Base-by-base conservation (phyloP, 2,329 filamentous ascomycete genomes). In the Fusarium tjaetaba region DNA sequence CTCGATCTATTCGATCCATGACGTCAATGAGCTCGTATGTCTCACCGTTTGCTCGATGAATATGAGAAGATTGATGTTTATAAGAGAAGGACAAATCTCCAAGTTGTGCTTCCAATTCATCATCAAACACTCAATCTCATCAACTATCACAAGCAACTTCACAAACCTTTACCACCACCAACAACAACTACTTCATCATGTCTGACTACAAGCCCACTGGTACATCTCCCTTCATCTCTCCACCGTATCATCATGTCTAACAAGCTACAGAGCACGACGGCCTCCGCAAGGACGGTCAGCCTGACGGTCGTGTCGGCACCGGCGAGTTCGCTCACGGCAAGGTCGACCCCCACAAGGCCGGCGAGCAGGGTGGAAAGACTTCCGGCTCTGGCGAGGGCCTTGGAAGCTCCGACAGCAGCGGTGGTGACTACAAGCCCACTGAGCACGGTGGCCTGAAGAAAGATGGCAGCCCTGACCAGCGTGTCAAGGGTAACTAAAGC, bases 301-400 rank as follows among this genome's bases (percentile, higher is more conserved):
- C 73, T 2, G 74, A 76, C 36, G 53, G 57, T 6, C 74, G 74
- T 20, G 74, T 76, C 20, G 74, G 74, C 14, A 76, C 74, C 1
- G 74, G 74, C 62, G 73, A 76, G 65, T 76, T 76, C 38, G 74
- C 74, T 5, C 61, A 76, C 22, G 74, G 74, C 57, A 76, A 76
- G 68, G 73, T 76, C 5, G 74, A 76, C 48, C 74, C 71, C 14
- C 65, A 69, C 34, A 41, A 72, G 65, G 74, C 74, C 7, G 74
- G 74, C 11, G 55, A 52, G 14, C 38, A 71, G 63, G 73, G 74
- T 4, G 74, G 74, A 16, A 76, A 76, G 65, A 74, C 68, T 5
- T 57, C 57, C 15, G 68, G 51, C 18, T 61, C 53, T 8, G 61
- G 55, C 28, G 52, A 45, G 24, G 58, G 56, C 5, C 48, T 56